Evolutionary conservation across 129 eudicot genomes (phyloP).

Genomic region (Helianthus tuberosus): DNA sequence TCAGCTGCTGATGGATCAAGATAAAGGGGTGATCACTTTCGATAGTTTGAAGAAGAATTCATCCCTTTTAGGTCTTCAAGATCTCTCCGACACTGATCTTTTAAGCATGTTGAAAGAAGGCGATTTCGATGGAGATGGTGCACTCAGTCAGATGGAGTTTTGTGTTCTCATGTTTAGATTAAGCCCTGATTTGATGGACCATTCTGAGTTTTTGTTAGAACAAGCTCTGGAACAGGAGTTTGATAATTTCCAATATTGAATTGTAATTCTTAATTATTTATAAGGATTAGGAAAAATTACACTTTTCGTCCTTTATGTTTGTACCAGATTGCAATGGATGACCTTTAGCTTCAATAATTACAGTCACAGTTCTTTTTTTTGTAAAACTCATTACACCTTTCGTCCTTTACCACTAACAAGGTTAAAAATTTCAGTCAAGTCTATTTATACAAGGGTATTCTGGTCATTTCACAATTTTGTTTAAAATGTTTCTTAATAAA

Average conservation of each 20-base stretch:
- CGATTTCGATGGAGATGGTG: slow-evolving; percentile 77
- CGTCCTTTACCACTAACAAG: too few relatives aligned
- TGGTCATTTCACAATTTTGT: too few relatives aligned
- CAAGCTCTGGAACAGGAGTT: slow-evolving; percentile 52
- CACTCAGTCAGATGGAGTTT: slow-evolving; percentile 84
- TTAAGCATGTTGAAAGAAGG: slow-evolving; percentile 61
- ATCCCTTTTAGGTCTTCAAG: slow-evolving; percentile 60
- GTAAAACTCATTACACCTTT: too few relatives aligned
- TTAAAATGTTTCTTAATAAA: too few relatives aligned
- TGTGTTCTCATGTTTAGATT: slow-evolving; percentile 86
- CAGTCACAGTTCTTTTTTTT: too few relatives aligned
- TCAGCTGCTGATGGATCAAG: slow-evolving; percentile 56
- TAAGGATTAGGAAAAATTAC: too few relatives aligned
- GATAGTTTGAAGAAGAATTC: slow-evolving; percentile 74
- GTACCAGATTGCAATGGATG: too few relatives aligned
- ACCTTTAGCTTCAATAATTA: too few relatives aligned
- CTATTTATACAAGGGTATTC: too few relatives aligned
- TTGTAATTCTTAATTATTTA: neutral
- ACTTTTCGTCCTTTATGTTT: too few relatives aligned
- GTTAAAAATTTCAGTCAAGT: too few relatives aligned
- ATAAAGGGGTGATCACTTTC: slow-evolving; percentile 72
- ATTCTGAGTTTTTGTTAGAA: slow-evolving; percentile 65
- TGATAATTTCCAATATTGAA: slow-evolving; percentile 20
- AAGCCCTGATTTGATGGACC: slow-evolving; percentile 79
- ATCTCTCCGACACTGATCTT: slow-evolving; percentile 58